Evolutionary conservation across 2,329 filamentous ascomycete genomes (phyloP).

Genomic region (Colletotrichum eleusines): DNA sequence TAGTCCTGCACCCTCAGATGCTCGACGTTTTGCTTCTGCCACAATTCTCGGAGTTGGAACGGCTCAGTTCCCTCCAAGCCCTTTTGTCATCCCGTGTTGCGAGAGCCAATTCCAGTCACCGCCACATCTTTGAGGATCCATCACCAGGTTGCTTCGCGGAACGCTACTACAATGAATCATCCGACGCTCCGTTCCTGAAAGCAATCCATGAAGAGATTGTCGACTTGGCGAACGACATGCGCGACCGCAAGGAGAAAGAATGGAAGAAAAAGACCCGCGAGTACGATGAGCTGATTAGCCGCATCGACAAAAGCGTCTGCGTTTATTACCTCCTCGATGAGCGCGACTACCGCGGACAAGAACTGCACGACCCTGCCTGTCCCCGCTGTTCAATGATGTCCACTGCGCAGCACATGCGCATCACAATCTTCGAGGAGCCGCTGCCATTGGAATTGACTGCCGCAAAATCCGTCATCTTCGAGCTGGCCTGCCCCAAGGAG

Average conservation of each 20-base stretch:
- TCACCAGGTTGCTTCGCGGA: slow-evolving; percentile 47
- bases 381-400: slow-evolving; percentile 51
- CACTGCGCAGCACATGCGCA: slow-evolving; percentile 49
- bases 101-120: slow-evolving; percentile 24
- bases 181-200: slow-evolving; percentile 37
- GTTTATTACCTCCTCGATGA: slow-evolving; percentile 48
- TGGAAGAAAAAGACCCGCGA: slow-evolving; percentile 48
- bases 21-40: slow-evolving; percentile 69
- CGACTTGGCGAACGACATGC: slow-evolving; percentile 38
- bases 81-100: slow-evolving; percentile 57
- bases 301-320: slow-evolving; percentile 50
- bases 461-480: slow-evolving; percentile 55
- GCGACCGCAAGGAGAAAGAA: slow-evolving; percentile 48
- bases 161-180: slow-evolving; percentile 46
- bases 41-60: slow-evolving; percentile 59
- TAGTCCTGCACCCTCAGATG: slow-evolving; percentile 61
- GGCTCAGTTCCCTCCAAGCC: slow-evolving; percentile 52
- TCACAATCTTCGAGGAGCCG: slow-evolving; percentile 55
- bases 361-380: slow-evolving; percentile 48
- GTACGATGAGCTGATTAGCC: slow-evolving; percentile 50
- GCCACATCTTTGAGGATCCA: slow-evolving; percentile 63
- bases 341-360: slow-evolving; percentile 30
- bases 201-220: slow-evolving; percentile 46
- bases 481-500: slow-evolving; percentile 52
- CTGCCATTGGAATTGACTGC: slow-evolving; percentile 50